Conservation (phyloP, 257 asterid genomes). For the Gentiana straminea region DNA sequence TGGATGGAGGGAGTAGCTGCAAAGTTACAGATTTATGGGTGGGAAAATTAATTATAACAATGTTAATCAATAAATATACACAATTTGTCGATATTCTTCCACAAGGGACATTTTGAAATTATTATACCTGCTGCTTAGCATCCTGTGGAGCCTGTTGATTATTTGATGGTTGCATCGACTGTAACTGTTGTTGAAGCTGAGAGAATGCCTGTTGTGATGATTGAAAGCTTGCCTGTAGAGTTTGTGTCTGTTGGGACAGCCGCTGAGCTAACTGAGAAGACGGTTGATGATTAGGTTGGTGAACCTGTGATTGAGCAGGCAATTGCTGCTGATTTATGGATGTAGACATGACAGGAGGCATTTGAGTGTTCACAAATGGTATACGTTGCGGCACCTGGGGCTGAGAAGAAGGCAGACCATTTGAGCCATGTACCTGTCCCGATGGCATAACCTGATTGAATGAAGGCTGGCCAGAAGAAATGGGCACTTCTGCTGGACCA, state of each 20-base stretch:
- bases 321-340: slow-evolving; percentile 36
- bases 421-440: slow-evolving; percentile 34
- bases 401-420: slow-evolving; percentile 41
- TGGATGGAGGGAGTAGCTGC: no score
- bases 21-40: no score
- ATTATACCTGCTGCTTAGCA: slow-evolving; percentile 60
- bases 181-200: slow-evolving; percentile 91
- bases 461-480: slow-evolving; percentile 33
- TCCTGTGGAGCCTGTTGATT: slow-evolving; percentile 48
- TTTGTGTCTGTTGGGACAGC: slow-evolving; percentile 87
- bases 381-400: slow-evolving; percentile 45
- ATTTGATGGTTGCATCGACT: slow-evolving; percentile 56
- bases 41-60: no score
- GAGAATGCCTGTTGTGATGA: slow-evolving; percentile 76
- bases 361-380: slow-evolving; percentile 17
- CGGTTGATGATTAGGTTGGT: slow-evolving; percentile 39
- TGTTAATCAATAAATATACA: no score
- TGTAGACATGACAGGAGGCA: slow-evolving; percentile 8
- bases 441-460: slow-evolving; percentile 35
- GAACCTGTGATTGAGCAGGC: slow-evolving; percentile 35
- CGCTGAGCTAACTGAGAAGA: slow-evolving; percentile 85
- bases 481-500: slow-evolving; percentile 40
- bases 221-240: slow-evolving; percentile 85
- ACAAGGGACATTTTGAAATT: not conserved
- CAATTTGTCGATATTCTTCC: no score